phyloP scores from a whole-genome alignment of 257 asterid genomes.

The Verbena officinalis region DNA sequence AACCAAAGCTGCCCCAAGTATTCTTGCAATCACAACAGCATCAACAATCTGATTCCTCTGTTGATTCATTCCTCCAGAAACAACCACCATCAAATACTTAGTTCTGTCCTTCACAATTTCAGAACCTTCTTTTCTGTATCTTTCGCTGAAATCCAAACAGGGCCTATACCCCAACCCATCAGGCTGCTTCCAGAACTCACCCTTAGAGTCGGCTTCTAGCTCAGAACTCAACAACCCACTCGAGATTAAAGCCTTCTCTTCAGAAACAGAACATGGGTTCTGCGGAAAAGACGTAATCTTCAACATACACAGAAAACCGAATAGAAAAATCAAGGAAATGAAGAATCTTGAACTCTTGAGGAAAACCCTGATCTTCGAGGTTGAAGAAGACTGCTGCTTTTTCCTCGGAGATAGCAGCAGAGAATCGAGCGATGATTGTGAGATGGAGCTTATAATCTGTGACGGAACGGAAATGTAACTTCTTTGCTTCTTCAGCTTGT shows the following conservation, averaged over 20 bases:
- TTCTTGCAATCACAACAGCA: slow-evolving; percentile 90
- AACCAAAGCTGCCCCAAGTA: slow-evolving; percentile 90
- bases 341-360: slow-evolving; percentile 50
- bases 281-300: slow-evolving; percentile 48
- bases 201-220: slow-evolving; percentile 22
- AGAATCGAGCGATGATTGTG: slow-evolving; percentile 72
- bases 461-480: slow-evolving; percentile 78
- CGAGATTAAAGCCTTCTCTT: slow-evolving; percentile 32
- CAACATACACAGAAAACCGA: slow-evolving; percentile 44
- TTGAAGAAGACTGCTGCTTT: slow-evolving; percentile 38
- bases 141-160: slow-evolving; percentile 70
- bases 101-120: slow-evolving; percentile 62
- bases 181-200: slow-evolving; percentile 91
- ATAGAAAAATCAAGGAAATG: slow-evolving; percentile 42
- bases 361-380: slow-evolving; percentile 40
- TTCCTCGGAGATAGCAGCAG: slow-evolving; percentile 61
- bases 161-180: slow-evolving; percentile 85
- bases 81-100: slow-evolving; percentile 83
- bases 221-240: slow-evolving; percentile 37
- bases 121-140: slow-evolving; percentile 49
- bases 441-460: slow-evolving; percentile 63
- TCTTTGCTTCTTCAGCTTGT: slow-evolving; percentile 50
- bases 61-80: slow-evolving; percentile 94
- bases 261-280: slow-evolving; percentile 50
- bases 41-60: slow-evolving; percentile 98